These are phyloP conservation scores for Takashimella koratensis DNA, from an alignment of 1,284 basidiomycete genomes.

Conservation along the genomic window DNA sequence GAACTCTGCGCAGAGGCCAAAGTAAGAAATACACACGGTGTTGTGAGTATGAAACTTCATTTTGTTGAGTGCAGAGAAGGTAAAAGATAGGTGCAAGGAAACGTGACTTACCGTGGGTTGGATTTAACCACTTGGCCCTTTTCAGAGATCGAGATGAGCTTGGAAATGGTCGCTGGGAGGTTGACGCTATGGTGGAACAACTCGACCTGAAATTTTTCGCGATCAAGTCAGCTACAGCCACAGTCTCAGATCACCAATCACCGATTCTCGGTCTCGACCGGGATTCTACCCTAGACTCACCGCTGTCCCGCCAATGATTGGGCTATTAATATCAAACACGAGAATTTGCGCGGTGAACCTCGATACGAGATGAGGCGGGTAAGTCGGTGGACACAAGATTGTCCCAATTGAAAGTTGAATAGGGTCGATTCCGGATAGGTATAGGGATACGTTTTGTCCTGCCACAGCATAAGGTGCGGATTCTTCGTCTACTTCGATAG, in stretches of 20 bases:
- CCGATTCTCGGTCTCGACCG: background rate
- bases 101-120: conserved; percentile 67
- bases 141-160: conserved; percentile 73
- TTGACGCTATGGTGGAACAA: conserved; percentile 92
- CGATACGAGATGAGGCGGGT: conserved; percentile 68
- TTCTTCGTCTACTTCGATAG: conserved; percentile 80
- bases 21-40: background rate
- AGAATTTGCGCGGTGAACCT: conserved; percentile 83
- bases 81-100: too few species aligned
- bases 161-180: conserved; percentile 80
- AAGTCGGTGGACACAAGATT: conserved; percentile 73
- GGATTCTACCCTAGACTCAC: conserved; percentile 51
- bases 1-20: conserved; percentile 56
- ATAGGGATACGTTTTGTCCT: conserved; percentile 82
- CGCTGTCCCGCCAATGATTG: conserved; percentile 81
- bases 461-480: conserved; percentile 81
- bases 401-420: conserved; percentile 82
- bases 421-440: conserved; percentile 78
- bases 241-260: too few species aligned
- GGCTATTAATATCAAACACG: conserved; percentile 86
- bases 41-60: too few species aligned
- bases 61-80: too few species aligned
- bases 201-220: conserved; percentile 60
- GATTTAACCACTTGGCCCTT: conserved; percentile 71
- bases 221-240: background rate